Evolutionary conservation across 1,284 basidiomycete species (phyloP), one percentile per base, ranked within the genome.

Genomic region (Fereydounia khargensis): DNA sequence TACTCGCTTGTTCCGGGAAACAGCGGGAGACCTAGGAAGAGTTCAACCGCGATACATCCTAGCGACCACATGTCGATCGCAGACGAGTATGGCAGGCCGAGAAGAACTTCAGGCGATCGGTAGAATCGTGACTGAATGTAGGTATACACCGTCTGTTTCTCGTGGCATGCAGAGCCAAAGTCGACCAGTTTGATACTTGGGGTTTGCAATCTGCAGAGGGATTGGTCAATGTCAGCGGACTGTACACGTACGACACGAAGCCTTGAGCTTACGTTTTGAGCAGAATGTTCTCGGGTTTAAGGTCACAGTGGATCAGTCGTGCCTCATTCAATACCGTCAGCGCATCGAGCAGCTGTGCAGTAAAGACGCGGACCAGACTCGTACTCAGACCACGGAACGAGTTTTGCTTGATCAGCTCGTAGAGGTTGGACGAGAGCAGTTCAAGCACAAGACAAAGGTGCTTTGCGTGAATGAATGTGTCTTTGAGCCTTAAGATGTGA

Each of bases 321-420:
- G 92, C 91, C 16, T 97, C 91, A 76, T 97, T 95, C 55, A 99
- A 81, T 8, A 97, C 85, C 1, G 87, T 87, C 70, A 99, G 78
- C 3, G 94, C 86, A 70, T 98, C 95, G 47, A 98, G 80, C 25
- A 99, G 79, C 77, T 98, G 94, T 1, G 89, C 86, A 45, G 94
- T 97, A 73, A 99, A 99, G 27, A 98, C 94, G 71, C 96, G 91
- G 67, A 98, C 94, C 36, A 98, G 85, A 74, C 94, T 90, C 4
- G 91, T 94, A 78, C 88, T 91, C 41, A 98, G 80, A 3, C 94
- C 95, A 77, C 95, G 89, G 82, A 98, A 99, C 75, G 94, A 91
- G 78, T 98, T 98, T 79, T 98, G 95, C 81, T 98, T 98, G 85
- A 99, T 98, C 68, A 99, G 84, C 78, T 99, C 94, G 81, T 98